phyloP scores from a whole-genome alignment of 2,329 filamentous ascomycete species.

The Parastagonospora nodorum region DNA sequence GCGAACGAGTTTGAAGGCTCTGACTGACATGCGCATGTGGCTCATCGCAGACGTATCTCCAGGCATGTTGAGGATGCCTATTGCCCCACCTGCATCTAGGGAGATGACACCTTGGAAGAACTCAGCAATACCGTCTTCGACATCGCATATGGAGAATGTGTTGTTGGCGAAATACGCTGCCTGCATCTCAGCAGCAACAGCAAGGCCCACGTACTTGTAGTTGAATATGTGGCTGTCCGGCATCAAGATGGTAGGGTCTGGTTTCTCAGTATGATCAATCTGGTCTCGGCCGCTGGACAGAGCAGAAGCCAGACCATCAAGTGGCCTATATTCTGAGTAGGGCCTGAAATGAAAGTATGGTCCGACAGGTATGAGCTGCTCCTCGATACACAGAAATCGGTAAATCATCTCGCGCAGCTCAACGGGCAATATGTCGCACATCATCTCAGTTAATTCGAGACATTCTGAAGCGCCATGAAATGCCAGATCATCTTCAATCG shows the following conservation, averaged over 20 bases:
- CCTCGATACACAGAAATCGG: constrained; percentile 26
- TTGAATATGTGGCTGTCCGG: constrained; percentile 26
- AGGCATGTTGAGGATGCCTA: not conserved
- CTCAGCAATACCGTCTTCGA: constrained; percentile 13
- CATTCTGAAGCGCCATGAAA: constrained; percentile 18
- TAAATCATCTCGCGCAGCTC: constrained; percentile 29
- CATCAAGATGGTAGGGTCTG: constrained; percentile 21
- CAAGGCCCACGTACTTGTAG: constrained; percentile 19
- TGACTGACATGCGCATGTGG: not conserved
- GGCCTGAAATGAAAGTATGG: constrained; percentile 26
- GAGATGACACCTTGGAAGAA: constrained; percentile 7
- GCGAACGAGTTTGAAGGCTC: constrained; percentile 14
- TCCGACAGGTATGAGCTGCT: constrained; percentile 25
- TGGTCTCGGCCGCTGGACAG: constrained; percentile 22
- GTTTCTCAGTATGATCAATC: constrained; percentile 24
- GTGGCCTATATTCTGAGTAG: not conserved
- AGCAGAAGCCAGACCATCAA: not conserved
- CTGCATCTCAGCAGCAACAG: constrained; percentile 16
- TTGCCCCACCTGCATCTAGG: not conserved
- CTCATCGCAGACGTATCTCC: not conserved
- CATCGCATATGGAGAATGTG: constrained; percentile 28
- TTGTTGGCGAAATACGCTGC: constrained; percentile 26
- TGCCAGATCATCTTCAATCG: constrained; percentile 1
- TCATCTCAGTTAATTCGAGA: constrained; percentile 14
- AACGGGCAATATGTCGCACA: constrained; percentile 24